phyloP scores from a whole-genome alignment of 768 basidiomycete species.

The Hysterangium stoloniferum region DNA sequence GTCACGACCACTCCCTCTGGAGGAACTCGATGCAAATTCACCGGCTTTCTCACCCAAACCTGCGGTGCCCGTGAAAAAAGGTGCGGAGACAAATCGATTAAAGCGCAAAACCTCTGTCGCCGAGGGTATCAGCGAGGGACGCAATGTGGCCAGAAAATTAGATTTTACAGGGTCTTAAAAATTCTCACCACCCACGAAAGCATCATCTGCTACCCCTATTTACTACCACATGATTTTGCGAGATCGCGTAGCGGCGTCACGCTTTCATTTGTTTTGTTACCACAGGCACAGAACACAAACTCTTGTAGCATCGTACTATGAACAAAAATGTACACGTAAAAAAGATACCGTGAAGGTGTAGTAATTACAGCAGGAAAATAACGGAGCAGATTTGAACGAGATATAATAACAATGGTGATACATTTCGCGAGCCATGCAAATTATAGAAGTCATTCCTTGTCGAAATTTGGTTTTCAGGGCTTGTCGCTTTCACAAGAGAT shows the following conservation, averaged over 20 bases:
- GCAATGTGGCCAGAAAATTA: constrained; percentile 60
- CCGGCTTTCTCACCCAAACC: constrained; percentile 43
- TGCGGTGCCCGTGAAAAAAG: constrained; percentile 35
- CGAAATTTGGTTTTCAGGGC: not conserved
- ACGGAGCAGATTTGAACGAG: too few relatives aligned
- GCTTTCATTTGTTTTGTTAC: too few relatives aligned
- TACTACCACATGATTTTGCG: too few relatives aligned
- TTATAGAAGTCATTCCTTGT: too few relatives aligned
- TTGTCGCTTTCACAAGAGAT: constrained; percentile 13
- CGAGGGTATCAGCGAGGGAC: constrained; percentile 33
- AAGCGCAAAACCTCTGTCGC: constrained; percentile 64
- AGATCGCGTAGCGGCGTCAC: too few relatives aligned
- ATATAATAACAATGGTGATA: too few relatives aligned
- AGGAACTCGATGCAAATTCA: constrained; percentile 73
- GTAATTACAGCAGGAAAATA: not conserved
- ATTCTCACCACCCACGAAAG: not conserved
- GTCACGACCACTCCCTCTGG: constrained; percentile 48
- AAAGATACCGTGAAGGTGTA: not conserved
- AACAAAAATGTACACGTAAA: not conserved
- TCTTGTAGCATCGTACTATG: not conserved
- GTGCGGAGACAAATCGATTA: constrained; percentile 42
- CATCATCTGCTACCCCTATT: too few relatives aligned
- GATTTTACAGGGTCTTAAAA: too few relatives aligned
- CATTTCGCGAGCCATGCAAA: too few relatives aligned
- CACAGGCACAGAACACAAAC: not conserved